Evolutionary conservation across 345 rosid species (phyloP), one percentile per base, ranked within the genome.

Genomic region (Populus ilicifolia): DNA sequence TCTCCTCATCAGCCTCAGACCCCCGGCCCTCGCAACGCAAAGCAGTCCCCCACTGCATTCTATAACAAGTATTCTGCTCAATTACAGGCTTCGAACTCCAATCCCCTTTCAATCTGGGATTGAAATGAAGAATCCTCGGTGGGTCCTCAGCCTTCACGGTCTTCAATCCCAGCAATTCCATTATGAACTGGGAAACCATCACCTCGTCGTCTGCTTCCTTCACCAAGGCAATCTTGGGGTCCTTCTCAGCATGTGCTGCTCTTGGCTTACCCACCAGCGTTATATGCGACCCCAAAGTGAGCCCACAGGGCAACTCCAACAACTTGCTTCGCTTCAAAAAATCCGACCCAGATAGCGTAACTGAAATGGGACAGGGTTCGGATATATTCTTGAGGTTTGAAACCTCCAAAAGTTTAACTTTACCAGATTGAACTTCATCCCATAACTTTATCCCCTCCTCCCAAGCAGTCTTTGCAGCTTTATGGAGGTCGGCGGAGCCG

Each of bases 81-180:
- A 94, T 94, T 71, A 93, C 96, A 4, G 98, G 95, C 79, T 83
- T 87, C 16, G 78, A 80, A 62, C 97, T 93, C 94, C 97, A 94
- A 82, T 94, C 98, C 41, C 98, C 98, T 43, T 86, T 94, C 12
- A 94, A 80, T 89, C 98, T 88, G 12, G 98, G 97, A 74, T 94
- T 94, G 63, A 94, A 93, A 83, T 93, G 98, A 76, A 94, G 79
- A 77, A 94, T 86, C 86, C 93, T 81, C 8, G 98, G 98, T n/a
- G 98, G 98, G 63, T 93, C 98, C 88, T 94, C 98, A 12, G 98
- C 98, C 29, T 94, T 97, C 81, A 90, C 98, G 6, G 86, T 82
- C 77, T 87, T 94, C 85, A 94, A 86, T 8, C 98, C 98, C 85
- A 86, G 98, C 79, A 94, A 71, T 89, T 94, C 98, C 80, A 94